Percentiles rank a stretch among this genome's conserved stretches.
These are phyloP conservation scores for Naganishia friedmannii DNA, from an alignment of 768 basidiomycete genomes.

Conservation along the genomic window DNA sequence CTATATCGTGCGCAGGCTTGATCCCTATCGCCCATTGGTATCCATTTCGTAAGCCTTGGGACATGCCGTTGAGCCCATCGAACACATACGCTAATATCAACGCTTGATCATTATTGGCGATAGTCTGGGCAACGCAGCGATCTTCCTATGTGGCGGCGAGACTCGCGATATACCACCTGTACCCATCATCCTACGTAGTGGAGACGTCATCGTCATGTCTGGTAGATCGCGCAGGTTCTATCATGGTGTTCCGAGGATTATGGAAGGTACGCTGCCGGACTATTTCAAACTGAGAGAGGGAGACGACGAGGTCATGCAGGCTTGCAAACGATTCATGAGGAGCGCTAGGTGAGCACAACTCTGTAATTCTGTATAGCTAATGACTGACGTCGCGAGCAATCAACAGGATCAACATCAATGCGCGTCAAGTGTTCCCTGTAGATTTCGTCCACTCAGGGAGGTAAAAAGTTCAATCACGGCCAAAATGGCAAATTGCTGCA, in stretches of 20 bases:
- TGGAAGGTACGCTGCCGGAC: constrained; percentile 72
- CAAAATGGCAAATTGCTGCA: too few relatives aligned
- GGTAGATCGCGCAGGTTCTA: constrained; percentile 83
- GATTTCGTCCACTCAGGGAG: background rate
- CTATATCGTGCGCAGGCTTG: constrained; percentile 54
- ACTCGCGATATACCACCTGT: constrained; percentile 74
- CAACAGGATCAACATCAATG: constrained; percentile 79
- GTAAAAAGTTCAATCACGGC: background rate
- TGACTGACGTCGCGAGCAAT: constrained; percentile 53
- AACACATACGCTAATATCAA: background rate
- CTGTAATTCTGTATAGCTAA: constrained; percentile 60
- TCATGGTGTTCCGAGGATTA: constrained; percentile 86
- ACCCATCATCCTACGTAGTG: constrained; percentile 81
- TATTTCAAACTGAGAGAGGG: constrained; percentile 41
- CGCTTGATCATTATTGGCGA: background rate
- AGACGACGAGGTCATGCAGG: constrained; percentile 41
- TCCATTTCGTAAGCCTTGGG: constrained; percentile 90
- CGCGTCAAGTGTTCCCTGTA: constrained; percentile 62
- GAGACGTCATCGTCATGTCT: constrained; percentile 90
- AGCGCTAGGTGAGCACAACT: constrained; percentile 32
- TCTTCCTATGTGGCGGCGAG: constrained; percentile 83
- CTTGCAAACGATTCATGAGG: constrained; percentile 41
- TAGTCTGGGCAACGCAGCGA: constrained; percentile 81
- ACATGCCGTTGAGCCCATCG: background rate
- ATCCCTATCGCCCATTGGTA: constrained; percentile 84